Conservation (phyloP, 2,329 filamentous ascomycete species). For the Pyrenophora teres region DNA sequence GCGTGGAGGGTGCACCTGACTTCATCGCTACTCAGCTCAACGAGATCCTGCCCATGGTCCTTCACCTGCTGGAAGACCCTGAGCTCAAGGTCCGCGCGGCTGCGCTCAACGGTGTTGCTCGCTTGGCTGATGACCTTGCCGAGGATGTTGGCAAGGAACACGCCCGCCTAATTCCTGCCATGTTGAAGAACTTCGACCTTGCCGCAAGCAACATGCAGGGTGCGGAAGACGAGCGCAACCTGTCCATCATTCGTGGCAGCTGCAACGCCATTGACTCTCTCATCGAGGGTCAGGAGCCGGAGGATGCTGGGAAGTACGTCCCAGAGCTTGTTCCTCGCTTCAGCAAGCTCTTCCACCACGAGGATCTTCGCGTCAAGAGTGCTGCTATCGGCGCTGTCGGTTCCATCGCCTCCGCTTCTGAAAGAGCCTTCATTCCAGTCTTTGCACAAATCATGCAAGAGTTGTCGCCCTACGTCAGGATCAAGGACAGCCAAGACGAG, state of each 20-base stretch:
- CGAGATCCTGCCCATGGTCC: constrained; percentile 81
- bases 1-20: constrained; percentile 94
- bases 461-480: constrained; percentile 79
- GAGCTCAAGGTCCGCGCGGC: constrained; percentile 84
- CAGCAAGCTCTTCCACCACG: constrained; percentile 79
- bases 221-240: constrained; percentile 71
- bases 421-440: constrained; percentile 84
- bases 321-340: constrained; percentile 82
- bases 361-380: constrained; percentile 87
- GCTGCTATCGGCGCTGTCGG: constrained; percentile 87
- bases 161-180: constrained; percentile 77
- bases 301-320: constrained; percentile 81
- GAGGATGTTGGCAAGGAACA: constrained; percentile 89
- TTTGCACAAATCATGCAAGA: constrained; percentile 88
- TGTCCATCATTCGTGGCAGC: constrained; percentile 85
- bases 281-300: constrained; percentile 80
- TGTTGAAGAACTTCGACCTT: constrained; percentile 87
- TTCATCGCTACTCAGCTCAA: constrained; percentile 94
- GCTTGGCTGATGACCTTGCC: constrained; percentile 89
- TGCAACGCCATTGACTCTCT: constrained; percentile 91
- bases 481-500: constrained; percentile 89
- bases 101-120: constrained; percentile 82
- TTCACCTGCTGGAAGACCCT: constrained; percentile 82
- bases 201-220: constrained; percentile 70
- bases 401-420: constrained; percentile 84